phyloP scores from a whole-genome alignment of 1,139 yeast species.

The Blastobotrys elegans region DNA sequence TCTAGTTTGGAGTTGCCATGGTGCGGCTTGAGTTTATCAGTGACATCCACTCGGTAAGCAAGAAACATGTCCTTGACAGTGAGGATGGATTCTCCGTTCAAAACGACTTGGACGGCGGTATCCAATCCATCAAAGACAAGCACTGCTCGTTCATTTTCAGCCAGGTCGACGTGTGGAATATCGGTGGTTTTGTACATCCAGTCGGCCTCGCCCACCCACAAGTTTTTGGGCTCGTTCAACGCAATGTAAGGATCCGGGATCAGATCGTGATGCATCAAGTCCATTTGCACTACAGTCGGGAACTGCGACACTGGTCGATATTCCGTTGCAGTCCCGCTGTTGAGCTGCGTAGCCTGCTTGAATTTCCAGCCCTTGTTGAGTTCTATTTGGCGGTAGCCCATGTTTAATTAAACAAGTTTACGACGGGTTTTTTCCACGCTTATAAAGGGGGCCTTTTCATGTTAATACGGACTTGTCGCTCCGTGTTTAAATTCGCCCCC shows the following conservation, averaged over 20 bases:
- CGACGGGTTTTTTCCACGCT: neutral
- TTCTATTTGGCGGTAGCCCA: neutral
- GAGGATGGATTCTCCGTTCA: conserved; percentile 35
- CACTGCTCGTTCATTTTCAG: conserved; percentile 21
- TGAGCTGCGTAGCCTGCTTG: conserved; percentile 12
- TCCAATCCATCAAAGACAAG: conserved; percentile 42
- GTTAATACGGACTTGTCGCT: neutral
- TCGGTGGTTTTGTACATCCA: conserved; percentile 38
- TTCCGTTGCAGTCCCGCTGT: conserved; percentile 10
- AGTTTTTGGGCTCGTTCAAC: conserved; percentile 37
- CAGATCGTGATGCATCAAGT: conserved; percentile 33
- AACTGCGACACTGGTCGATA: conserved; percentile 19
- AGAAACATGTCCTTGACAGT: conserved; percentile 20
- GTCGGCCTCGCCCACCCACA: conserved; percentile 42
- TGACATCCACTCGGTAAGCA: conserved; percentile 22
- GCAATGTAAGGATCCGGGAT: conserved; percentile 41
- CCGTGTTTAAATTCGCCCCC: neutral
- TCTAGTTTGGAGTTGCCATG: conserved; percentile 4
- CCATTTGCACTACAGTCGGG: conserved; percentile 37
- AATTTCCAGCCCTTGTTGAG: conserved; percentile 13
- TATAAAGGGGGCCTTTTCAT: neutral
- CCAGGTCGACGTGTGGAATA: conserved; percentile 1
- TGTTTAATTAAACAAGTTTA: too few species aligned
- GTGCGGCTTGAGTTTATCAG: conserved; percentile 7
- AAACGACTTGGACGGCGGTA: conserved; percentile 38